These are phyloP conservation scores for Huntiella decipiens DNA, from an alignment of 2,329 filamentous ascomycete species.

Conservation along the genomic window DNA sequence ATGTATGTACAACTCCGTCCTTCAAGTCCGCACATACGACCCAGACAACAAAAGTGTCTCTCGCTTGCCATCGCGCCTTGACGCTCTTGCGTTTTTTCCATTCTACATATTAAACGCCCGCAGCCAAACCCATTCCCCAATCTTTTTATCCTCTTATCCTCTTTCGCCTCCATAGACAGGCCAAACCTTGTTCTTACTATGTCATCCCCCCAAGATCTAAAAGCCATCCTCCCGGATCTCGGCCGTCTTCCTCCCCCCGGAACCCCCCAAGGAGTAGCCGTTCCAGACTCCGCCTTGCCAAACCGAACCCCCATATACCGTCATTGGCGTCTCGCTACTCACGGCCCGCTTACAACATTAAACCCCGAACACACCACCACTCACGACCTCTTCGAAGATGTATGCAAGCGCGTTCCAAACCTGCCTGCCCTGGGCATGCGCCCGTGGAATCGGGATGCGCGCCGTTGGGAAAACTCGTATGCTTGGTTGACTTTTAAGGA, in stretches of 20 bases:
- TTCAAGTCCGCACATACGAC: no score
- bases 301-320: slow-evolving; percentile 64
- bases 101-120: no score
- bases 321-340: slow-evolving; percentile 59
- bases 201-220: slow-evolving; percentile 1
- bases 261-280: slow-evolving; percentile 54
- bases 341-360: slow-evolving; percentile 48
- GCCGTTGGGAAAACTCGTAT: slow-evolving; percentile 56
- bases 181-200: background rate
- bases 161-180: background rate
- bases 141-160: background rate
- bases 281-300: slow-evolving; percentile 56
- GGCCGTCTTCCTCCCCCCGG: slow-evolving; percentile 48
- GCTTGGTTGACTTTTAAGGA: slow-evolving; percentile 70
- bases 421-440: slow-evolving; percentile 62
- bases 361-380: slow-evolving; percentile 53
- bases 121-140: no score
- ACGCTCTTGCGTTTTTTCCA: no score
- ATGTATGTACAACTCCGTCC: no score
- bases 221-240: slow-evolving; percentile 24
- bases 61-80: no score
- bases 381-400: slow-evolving; percentile 63
- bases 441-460: slow-evolving; percentile 55
- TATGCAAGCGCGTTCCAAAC: slow-evolving; percentile 43
- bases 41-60: no score